Evolutionary conservation across 495 filamentous ascomycete species (phyloP).

Genomic region (Podospora didyma): DNA sequence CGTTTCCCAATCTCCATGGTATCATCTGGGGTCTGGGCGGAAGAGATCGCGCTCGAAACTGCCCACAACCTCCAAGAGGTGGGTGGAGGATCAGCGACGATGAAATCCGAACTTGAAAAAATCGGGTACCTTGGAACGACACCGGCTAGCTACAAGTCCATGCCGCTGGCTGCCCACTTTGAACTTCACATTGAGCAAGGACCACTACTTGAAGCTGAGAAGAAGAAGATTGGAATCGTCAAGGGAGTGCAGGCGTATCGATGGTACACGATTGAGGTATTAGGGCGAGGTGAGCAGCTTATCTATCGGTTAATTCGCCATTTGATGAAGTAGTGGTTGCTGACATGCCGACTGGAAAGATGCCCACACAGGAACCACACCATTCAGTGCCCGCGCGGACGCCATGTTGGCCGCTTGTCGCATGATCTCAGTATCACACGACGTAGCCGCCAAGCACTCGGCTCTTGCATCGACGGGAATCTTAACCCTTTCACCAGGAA

Average conservation of each 20-base stretch:
- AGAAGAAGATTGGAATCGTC: slow-evolving; percentile 66
- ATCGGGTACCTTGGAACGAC: slow-evolving; percentile 65
- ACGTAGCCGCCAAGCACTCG: slow-evolving; percentile 51
- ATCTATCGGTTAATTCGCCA: not conserved
- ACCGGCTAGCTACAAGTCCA: slow-evolving; percentile 54
- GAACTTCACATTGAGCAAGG: slow-evolving; percentile 85
- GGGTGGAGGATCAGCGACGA: slow-evolving; percentile 47
- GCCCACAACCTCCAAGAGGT: slow-evolving; percentile 57
- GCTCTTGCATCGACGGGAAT: slow-evolving; percentile 71
- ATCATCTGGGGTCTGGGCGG: slow-evolving; percentile 74
- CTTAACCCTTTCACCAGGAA: slow-evolving; percentile 60
- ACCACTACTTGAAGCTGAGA: slow-evolving; percentile 59
- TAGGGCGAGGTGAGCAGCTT: slow-evolving; percentile 40
- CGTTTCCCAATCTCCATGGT: slow-evolving; percentile 77
- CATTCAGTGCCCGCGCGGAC: slow-evolving; percentile 56
- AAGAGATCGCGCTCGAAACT: slow-evolving; percentile 55
- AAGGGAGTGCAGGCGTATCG: slow-evolving; percentile 65
- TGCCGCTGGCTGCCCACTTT: slow-evolving; percentile 76
- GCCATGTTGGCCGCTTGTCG: slow-evolving; percentile 64
- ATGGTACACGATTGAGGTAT: slow-evolving; percentile 66
- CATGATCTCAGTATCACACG: slow-evolving; percentile 64
- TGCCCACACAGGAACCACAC: slow-evolving; percentile 74
- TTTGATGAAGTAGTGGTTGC: not conserved
- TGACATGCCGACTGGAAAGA: slow-evolving; percentile 30
- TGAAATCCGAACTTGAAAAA: slow-evolving; percentile 64